These are phyloP conservation scores for Gonapodya prolifera DNA, from an alignment of 192 early-diverging fungal genomes.

Conservation along the genomic window DNA sequence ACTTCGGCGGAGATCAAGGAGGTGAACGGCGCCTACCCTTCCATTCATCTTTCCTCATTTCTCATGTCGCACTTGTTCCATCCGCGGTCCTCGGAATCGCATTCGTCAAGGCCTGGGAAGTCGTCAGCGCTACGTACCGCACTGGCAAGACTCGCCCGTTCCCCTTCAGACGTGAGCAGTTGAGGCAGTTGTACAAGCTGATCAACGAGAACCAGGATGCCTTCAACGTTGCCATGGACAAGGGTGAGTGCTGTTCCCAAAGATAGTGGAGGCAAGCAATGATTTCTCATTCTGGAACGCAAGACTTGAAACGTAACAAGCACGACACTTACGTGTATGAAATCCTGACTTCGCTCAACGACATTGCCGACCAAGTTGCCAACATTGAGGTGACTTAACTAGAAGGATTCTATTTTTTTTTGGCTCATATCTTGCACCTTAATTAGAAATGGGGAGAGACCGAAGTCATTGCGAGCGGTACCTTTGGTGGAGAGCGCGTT, in stretches of 20 bases:
- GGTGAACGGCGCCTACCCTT: no score
- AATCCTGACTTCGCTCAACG: background rate
- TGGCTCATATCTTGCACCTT: no score
- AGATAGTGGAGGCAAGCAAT: no score
- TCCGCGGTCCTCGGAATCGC: background rate
- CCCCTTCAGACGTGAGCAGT: slow-evolving; percentile 35
- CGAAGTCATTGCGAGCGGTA: background rate
- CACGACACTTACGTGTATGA: background rate
- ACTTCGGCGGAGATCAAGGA: background rate
- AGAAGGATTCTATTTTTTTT: no score
- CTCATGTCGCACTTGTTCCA: no score
- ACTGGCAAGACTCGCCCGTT: background rate
- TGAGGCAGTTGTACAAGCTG: slow-evolving; percentile 42
- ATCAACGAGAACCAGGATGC: slow-evolving; percentile 44
- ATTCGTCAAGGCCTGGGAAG: background rate
- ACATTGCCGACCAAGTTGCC: background rate
- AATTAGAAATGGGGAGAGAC: background rate
- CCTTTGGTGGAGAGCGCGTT: background rate
- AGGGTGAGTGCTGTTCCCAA: slow-evolving; percentile 40
- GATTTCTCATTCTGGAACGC: background rate
- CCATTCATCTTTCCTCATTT: no score
- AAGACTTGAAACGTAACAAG: background rate
- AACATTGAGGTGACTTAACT: background rate
- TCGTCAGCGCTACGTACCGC: background rate
- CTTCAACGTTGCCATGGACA: slow-evolving; percentile 34